Evolutionary conservation across 345 rosid species (phyloP).

Genomic region (Linum trigynum): DNA sequence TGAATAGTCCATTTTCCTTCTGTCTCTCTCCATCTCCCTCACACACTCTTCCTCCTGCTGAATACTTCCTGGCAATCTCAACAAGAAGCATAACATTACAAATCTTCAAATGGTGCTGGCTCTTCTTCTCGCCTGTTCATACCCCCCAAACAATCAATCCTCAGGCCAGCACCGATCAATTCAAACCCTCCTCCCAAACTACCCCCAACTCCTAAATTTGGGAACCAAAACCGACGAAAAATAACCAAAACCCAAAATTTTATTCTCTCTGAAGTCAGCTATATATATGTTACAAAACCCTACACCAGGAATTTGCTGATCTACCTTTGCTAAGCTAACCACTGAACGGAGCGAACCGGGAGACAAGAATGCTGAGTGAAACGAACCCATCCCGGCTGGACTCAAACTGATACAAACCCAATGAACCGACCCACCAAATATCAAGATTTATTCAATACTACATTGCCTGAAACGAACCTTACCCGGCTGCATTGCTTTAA

Average conservation of each 20-base stretch:
- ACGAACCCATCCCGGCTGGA: not conserved
- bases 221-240: not conserved
- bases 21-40: too few species aligned
- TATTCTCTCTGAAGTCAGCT: constrained; percentile 1
- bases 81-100: too few species aligned
- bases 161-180: too few species aligned
- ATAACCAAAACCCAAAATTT: not conserved
- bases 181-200: too few species aligned
- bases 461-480: constrained; percentile 41
- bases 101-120: too few species aligned
- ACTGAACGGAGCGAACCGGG: not conserved
- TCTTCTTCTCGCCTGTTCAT: too few species aligned
- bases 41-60: too few species aligned
- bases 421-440: not conserved
- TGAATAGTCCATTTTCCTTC: too few species aligned
- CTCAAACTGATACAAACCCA: not conserved
- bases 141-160: too few species aligned
- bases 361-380: not conserved
- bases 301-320: not conserved
- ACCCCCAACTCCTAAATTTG: not conserved
- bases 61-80: too few species aligned
- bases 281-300: constrained; percentile 3
- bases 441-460: constrained; percentile 21
- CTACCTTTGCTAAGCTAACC: not conserved
- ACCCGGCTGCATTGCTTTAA: constrained; percentile 62